Evolutionary conservation across 495 filamentous ascomycete species (phyloP), one percentile per base, ranked within the genome.

Genomic region (Cercophora sp.): DNA sequence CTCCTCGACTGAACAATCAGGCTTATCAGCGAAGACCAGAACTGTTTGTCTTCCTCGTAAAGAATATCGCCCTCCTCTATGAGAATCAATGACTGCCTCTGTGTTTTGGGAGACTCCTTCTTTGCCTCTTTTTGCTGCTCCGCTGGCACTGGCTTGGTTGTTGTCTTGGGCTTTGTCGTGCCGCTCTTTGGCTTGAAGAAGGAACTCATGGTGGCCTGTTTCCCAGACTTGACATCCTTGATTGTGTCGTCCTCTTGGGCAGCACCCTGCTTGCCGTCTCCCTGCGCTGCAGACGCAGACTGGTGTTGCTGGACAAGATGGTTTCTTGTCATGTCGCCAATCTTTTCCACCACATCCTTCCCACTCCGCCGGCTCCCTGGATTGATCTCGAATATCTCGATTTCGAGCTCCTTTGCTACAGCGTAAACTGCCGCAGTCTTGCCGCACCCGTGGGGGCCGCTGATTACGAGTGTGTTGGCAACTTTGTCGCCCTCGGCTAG

Each of bases 281-380:
- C 64, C 13, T 55, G 57, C 8, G 43, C 44, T 1, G 32, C 20
- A 18, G 31, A 32, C 25, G 27, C 60, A 27, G 64, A 61, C 24
- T 73, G 66, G 46, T 65, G 62, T 26, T 72, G 71, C 27, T 64
- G 67, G 31, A 97, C 92, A 3, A 93, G 81, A 67, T 99, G 94
- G 58, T 97, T 97, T 52, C 82, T 82, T 11, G 89, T 91, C 94
- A 97, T 96, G 65, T 97, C 90, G 4, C 93, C 94, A 15, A 99
- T 88, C 49, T 80, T 90, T 47, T 96, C 93, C 8, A 94, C 61
- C 41, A 99, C 80, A 62, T 99, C 94, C 63, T 87, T 91, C 9
- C 89, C 94, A 64, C 82, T 94, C 41, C 94, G 75, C 51, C 91
- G 82, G 58, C 77, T 88, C 34, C 88, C 81, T 5, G 92, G 65